Conservation (phyloP, 768 basidiomycete genomes). For the Neoboletus subvelutipes region DNA sequence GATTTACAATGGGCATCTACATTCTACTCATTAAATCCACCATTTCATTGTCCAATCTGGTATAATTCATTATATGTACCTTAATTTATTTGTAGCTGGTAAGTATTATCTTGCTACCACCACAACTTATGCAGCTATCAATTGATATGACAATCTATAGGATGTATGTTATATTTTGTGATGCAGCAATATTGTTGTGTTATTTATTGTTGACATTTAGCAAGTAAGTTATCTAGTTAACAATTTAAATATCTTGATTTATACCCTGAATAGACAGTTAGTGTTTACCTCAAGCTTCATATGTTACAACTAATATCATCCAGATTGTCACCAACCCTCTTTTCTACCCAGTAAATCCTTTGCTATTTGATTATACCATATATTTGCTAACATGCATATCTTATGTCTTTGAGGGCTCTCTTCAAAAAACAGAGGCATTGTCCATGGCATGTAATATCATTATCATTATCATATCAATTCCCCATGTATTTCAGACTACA, state of each 20-base stretch:
- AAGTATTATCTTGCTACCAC: not conserved
- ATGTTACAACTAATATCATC: not conserved
- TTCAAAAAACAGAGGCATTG: not conserved
- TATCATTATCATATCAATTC: not conserved
- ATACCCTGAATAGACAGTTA: not conserved
- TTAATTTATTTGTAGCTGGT: not conserved
- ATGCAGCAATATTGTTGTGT: no score
- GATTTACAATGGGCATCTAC: not conserved
- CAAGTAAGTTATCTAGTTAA: not conserved
- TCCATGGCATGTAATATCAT: not conserved
- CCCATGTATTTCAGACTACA: not conserved
- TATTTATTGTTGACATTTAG: not conserved
- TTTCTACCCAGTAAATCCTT: not conserved
- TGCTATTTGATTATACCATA: not conserved
- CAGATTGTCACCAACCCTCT: not conserved
- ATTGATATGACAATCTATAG: no score
- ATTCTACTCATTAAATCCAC: not conserved
- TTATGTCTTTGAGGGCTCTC: no score
- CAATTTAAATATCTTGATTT: not conserved
- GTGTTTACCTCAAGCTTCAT: not conserved
- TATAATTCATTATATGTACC: not conserved
- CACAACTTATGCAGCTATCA: no score
- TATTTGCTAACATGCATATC: no score
- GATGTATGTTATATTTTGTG: no score
- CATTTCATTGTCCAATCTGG: no score